Base-by-base conservation (phyloP, 2,329 filamentous ascomycete genomes). In the Arthrobotrys sinensis region DNA sequence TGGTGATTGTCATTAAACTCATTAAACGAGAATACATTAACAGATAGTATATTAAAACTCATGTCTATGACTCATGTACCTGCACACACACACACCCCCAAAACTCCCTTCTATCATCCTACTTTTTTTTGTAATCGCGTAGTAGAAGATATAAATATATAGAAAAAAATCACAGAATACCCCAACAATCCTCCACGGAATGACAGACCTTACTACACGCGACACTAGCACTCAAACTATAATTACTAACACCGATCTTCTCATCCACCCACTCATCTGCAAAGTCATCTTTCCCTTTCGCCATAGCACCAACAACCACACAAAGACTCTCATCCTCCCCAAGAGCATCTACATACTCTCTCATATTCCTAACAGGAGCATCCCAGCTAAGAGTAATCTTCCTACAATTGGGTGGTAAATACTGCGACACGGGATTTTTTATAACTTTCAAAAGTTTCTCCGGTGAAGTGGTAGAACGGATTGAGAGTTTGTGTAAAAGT, bases 131-230 rank as follows among this genome's bases (percentile, higher is more conserved):
- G 8, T 48, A 48, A 11, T 28, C 24, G 21, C n/a, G 16, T 48
- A 53, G 28, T 60, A 34, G 3, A 32, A 55, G 8, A 36, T 36
- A 55, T n/a, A n/a, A n/a, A n/a, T n/a, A n/a, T n/a, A n/a, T n/a
- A n/a, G 19, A 71, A 60, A 28, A 8, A 48, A n/a, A 46, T 78
- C 69, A 99, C 83, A 97, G 89, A 82, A 99, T 92, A 83, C 93
- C 91, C 96, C 96, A 99, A 40, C 92, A 91, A 85, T 99, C 96
- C 86, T 99, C 96, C 50, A 94, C 95, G 46, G 95, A 96, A 85
- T 99, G 96, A 86, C 96, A 98, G 88, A 99, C 98, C 85, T 98
- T 99, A 90, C 95, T 97, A 88, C 96, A 99, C 50, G 96, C 95
- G 80, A 99, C 96, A 87, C 95, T 98, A 79, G 96, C 96, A 83